A percentile compares a stretch with the other conserved stretches of the same genome.
These are phyloP conservation scores for Allantophomopsis cytisporea DNA, from an alignment of 2,329 filamentous ascomycete genomes.

Conservation along the genomic window DNA sequence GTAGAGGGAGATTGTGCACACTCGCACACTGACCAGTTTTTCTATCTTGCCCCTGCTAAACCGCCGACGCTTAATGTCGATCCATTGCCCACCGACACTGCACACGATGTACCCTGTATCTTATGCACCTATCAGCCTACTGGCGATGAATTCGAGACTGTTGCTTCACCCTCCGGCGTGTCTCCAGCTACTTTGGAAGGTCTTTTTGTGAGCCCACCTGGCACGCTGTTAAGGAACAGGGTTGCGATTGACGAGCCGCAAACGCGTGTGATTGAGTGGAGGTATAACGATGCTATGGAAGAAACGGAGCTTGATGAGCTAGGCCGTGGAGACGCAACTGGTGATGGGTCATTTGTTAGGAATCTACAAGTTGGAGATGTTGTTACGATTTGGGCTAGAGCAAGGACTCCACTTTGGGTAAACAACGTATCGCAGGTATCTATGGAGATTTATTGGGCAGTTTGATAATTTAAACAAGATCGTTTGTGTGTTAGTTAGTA, in stretches of 20 bases:
- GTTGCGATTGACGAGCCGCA: conserved; percentile 23
- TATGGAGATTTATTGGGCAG: conserved; percentile 45
- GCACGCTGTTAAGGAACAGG: conserved; percentile 29
- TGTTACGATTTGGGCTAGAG: conserved; percentile 46
- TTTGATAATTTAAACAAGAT: too few relatives aligned
- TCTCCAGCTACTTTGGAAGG: conserved; percentile 17
- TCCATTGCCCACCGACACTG: too few relatives aligned
- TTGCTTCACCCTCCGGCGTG: too few relatives aligned
- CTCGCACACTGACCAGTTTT: neutral
- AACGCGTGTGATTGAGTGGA: conserved; percentile 38
- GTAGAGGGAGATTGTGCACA: neutral
- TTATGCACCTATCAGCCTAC: too few relatives aligned
- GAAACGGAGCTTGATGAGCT: conserved; percentile 17
- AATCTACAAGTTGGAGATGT: conserved; percentile 43
- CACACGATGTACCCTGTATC: neutral
- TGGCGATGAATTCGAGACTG: too few relatives aligned
- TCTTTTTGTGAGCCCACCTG: conserved; percentile 21
- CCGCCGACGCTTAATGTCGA: too few relatives aligned
- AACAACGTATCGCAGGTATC: conserved; percentile 35
- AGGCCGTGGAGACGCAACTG: conserved; percentile 37
- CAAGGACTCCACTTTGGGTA: conserved; percentile 38
- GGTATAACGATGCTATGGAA: conserved; percentile 31
- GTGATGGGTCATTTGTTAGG: conserved; percentile 40
- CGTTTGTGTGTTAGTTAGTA: too few relatives aligned
- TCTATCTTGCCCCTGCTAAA: neutral